Conservation (phyloP, 2,329 filamentous ascomycete species). For the Aspergillus awamori region DNA sequence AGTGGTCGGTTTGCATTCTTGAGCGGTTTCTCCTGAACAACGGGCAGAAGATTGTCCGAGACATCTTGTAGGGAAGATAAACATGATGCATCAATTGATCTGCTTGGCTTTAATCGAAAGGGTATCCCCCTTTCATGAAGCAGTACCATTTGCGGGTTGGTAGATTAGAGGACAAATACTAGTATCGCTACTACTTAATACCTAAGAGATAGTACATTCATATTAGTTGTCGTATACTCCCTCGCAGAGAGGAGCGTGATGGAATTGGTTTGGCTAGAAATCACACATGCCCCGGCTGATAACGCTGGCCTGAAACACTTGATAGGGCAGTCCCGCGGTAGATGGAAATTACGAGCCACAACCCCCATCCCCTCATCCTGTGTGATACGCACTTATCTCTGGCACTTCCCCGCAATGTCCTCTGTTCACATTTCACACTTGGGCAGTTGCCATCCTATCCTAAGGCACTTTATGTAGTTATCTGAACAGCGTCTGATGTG, state of each 20-base stretch:
- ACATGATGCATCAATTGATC: neutral
- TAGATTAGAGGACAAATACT: too few relatives aligned
- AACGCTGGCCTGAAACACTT: constrained; percentile 9
- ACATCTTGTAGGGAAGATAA: neutral
- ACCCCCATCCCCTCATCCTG: neutral
- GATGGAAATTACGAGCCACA: constrained; percentile 9
- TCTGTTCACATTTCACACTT: neutral
- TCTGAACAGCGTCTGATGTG: too few relatives aligned
- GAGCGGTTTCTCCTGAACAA: neutral
- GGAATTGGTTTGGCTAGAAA: too few relatives aligned
- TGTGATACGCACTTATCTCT: constrained; percentile 1
- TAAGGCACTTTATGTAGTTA: too few relatives aligned
- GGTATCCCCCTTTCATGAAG: neutral
- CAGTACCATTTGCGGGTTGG: too few relatives aligned
- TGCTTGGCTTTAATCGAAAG: too few relatives aligned
- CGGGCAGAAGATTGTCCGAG: neutral
- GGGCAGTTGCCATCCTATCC: neutral
- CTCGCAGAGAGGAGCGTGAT: too few relatives aligned
- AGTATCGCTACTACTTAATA: too few relatives aligned
- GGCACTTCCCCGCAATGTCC: constrained; percentile 17
- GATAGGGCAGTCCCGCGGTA: constrained; percentile 12
- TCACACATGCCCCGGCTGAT: neutral
- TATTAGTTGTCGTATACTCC: too few relatives aligned
- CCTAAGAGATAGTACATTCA: too few relatives aligned
- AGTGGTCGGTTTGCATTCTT: neutral